phyloP scores from a whole-genome alignment of 208 protist genomes.

The Entamoeba histolytica region DNA sequence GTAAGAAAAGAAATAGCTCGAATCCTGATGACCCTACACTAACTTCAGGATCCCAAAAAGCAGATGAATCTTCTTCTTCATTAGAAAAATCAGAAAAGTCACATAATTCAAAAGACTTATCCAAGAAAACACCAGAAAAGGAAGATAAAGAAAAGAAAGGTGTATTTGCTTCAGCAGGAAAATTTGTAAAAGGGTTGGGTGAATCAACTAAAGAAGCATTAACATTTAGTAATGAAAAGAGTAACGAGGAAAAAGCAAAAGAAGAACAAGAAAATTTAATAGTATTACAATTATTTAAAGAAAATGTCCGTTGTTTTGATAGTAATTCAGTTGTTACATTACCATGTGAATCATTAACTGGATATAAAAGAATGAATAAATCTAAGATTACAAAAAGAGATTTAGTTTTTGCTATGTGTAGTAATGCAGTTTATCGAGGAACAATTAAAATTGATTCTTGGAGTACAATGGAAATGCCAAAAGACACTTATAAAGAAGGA shows the following conservation, averaged over 20 bases:
- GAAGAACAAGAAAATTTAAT: not conserved
- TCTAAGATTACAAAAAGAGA: not conserved
- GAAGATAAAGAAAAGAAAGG: no score
- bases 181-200: not conserved
- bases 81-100: no score
- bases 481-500: not conserved
- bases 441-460: not conserved
- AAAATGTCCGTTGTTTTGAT: not conserved
- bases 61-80: no score
- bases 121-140: no score
- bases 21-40: no score
- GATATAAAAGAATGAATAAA: not conserved
- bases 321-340: not conserved
- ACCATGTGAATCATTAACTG: not conserved
- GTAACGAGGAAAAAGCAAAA: no score
- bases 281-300: not conserved
- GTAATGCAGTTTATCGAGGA: not conserved
- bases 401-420: not conserved
- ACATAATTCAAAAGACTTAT: no score
- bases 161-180: not conserved
- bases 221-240: no score
- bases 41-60: no score
- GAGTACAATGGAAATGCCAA: not conserved
- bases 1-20: no score
- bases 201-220: not conserved